phyloP scores from a whole-genome alignment of 768 basidiomycete species.

The Trametes punicea region DNA sequence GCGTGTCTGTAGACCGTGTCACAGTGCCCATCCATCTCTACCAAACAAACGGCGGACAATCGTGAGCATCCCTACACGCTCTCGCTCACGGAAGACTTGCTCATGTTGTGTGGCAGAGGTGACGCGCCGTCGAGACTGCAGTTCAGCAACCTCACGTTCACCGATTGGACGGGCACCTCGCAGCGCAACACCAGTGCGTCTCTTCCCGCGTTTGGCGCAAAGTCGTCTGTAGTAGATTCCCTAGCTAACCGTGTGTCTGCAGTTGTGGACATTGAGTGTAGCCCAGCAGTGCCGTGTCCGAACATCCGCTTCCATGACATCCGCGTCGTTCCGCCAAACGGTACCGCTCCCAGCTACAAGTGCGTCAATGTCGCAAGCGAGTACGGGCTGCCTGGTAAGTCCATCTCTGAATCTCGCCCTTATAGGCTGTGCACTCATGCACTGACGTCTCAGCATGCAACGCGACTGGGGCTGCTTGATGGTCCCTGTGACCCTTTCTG shows the following conservation, averaged over 20 bases:
- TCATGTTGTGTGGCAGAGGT: background rate
- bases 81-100: background rate
- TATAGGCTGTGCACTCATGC: background rate
- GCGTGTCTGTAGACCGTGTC: conserved; percentile 45
- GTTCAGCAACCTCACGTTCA: conserved; percentile 46
- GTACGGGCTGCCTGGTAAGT: conserved; percentile 28
- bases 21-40: conserved; percentile 43
- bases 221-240: too few species aligned
- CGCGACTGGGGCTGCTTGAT: background rate
- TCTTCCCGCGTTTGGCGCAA: background rate
- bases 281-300: conserved; percentile 44
- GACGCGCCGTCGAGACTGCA: conserved; percentile 37
- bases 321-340: conserved; percentile 36
- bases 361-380: conserved; percentile 46
- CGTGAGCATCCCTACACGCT: conserved; percentile 26
- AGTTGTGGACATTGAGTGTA: conserved; percentile 53
- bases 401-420: background rate
- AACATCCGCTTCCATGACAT: conserved; percentile 39
- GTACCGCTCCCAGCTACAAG: conserved; percentile 36
- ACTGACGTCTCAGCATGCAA: background rate
- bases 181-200: conserved; percentile 20
- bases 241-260: background rate
- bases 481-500: background rate
- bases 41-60: conserved; percentile 50
- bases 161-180: conserved; percentile 48